These are phyloP conservation scores for Hortiboletus rubellus DNA, from an alignment of 1,284 basidiomycete species.

Conservation along the genomic window DNA sequence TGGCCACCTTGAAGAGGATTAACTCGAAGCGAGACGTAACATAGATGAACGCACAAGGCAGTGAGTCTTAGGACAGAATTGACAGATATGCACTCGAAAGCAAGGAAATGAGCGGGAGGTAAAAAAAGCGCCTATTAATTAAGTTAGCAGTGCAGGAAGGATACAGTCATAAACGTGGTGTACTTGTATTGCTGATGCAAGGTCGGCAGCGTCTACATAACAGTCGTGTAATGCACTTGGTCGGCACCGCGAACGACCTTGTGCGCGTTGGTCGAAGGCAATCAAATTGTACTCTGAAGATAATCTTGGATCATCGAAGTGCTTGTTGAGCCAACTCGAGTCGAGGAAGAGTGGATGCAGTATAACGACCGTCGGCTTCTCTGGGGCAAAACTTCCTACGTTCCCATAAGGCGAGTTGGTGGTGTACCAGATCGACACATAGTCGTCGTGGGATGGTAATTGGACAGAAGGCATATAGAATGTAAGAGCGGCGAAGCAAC, in stretches of 20 bases:
- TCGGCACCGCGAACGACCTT: slow-evolving; percentile 58
- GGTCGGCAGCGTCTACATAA: slow-evolving; percentile 74
- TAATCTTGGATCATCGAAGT: slow-evolving; percentile 67
- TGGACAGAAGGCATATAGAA: slow-evolving; percentile 68
- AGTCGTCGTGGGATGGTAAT: slow-evolving; percentile 60
- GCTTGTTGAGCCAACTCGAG: slow-evolving; percentile 63
- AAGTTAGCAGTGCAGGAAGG: neutral
- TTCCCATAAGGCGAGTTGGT: slow-evolving; percentile 56
- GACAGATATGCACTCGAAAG: slow-evolving; percentile 56
- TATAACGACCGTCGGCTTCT: slow-evolving; percentile 63
- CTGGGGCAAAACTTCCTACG: slow-evolving; percentile 63
- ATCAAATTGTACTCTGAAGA: slow-evolving; percentile 61
- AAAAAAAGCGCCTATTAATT: slow-evolving; percentile 52
- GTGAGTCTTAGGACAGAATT: slow-evolving; percentile 60
- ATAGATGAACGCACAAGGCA: slow-evolving; percentile 47
- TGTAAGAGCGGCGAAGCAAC: slow-evolving; percentile 1
- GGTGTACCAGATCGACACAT: slow-evolving; percentile 67
- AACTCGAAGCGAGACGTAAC: slow-evolving; percentile 1
- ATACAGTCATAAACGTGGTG: slow-evolving; percentile 22
- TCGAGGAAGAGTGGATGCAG: slow-evolving; percentile 69
- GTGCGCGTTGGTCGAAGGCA: slow-evolving; percentile 68
- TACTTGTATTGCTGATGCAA: slow-evolving; percentile 65
- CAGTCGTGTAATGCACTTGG: slow-evolving; percentile 60
- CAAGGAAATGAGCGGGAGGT: slow-evolving; percentile 68
- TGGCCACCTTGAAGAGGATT: slow-evolving; percentile 56